Evolutionary conservation across 2,329 filamentous ascomycete species (phyloP), one percentile per base, ranked within the genome.

Genomic region (Apiospora phragmitis): DNA sequence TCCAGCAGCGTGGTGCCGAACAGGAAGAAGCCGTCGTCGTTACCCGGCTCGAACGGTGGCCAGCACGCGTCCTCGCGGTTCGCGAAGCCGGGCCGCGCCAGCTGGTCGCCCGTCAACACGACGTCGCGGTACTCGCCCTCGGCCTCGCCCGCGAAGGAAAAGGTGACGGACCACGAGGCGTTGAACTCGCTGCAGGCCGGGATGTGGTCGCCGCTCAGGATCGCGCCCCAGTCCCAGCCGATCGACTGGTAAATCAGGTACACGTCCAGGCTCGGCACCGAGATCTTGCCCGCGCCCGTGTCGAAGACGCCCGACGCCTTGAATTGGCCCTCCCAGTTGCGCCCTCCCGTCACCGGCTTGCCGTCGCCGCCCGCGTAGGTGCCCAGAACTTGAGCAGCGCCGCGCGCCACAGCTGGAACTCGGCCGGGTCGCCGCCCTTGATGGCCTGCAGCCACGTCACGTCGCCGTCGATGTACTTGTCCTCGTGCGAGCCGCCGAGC

Each of bases 101-200:
- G 73, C 74, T 79, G 75, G 21, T 79, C 77, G 14, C 81, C 81
- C 0, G 75, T 77, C 7, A 82, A 3, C 26, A 77, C 79, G 26
- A 82, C 3, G 49, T 55, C 59, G 55, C 66, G 67, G 35, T 59
- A 35, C 38, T 59, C n/a, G 32, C 18, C 62, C 11, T 70, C 69
- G 0, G 68, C 67, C 8, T 71, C 75, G 11, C 70, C 74, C 29
- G 70, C 76, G 55, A 80, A 73, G n/a, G 75, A 71, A 35, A 82
- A 76, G 0, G 77, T 73, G 18, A 81, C 45, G 1, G 78, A 78
- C 81, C 81, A 82, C 70, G 76, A 73, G 45, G 78, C 71, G 69
- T 79, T 82, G 71, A 82, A 81, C 45, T 82, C 80, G 72, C 69
- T 75, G 75, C 81, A 82, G 29, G 79, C 70, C 7, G 79, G 80